These are phyloP conservation scores for Plasmodium falciparum DNA, from an alignment of 169 alveolate species.

Conservation along the genomic window DNA sequence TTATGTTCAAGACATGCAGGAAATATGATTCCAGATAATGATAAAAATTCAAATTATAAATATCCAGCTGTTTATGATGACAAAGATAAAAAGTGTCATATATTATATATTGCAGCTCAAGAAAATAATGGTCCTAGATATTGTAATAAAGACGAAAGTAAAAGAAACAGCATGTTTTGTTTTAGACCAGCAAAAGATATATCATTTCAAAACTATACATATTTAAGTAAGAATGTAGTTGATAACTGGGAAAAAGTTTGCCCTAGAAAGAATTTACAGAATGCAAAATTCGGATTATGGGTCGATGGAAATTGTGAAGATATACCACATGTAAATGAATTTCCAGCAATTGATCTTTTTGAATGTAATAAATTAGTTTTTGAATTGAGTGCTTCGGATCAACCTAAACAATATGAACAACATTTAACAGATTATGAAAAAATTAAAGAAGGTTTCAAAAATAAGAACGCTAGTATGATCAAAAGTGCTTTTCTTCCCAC, in stretches of 20 bases:
- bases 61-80: slow-evolving; percentile 86
- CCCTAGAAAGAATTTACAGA: slow-evolving; percentile 81
- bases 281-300: slow-evolving; percentile 86
- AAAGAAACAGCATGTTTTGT: slow-evolving; percentile 79
- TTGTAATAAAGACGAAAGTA: slow-evolving; percentile 80
- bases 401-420: slow-evolving; percentile 72
- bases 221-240: slow-evolving; percentile 78
- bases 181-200: slow-evolving; percentile 82
- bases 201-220: slow-evolving; percentile 68
- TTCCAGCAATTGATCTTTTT: slow-evolving; percentile 5
- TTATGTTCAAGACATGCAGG: slow-evolving; percentile 84
- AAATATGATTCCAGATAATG: slow-evolving; percentile 62
- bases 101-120: slow-evolving; percentile 84
- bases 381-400: slow-evolving; percentile 83
- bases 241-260: slow-evolving; percentile 82
- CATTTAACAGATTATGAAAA: slow-evolving; percentile 53
- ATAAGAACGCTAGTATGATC: slow-evolving; percentile 34
- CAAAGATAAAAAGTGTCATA: slow-evolving; percentile 75
- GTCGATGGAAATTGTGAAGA: slow-evolving; percentile 76
- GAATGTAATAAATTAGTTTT: slow-evolving; percentile 81
- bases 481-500: slow-evolving; percentile 61
- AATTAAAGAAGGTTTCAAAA: slow-evolving; percentile 24
- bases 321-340: neutral
- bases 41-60: slow-evolving; percentile 78
- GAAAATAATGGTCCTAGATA: slow-evolving; percentile 85